Evolutionary conservation across 202 grass and related monocot species (phyloP), one percentile per base, ranked within the genome.

Genomic region (Dendrocalamus latiflorus): DNA sequence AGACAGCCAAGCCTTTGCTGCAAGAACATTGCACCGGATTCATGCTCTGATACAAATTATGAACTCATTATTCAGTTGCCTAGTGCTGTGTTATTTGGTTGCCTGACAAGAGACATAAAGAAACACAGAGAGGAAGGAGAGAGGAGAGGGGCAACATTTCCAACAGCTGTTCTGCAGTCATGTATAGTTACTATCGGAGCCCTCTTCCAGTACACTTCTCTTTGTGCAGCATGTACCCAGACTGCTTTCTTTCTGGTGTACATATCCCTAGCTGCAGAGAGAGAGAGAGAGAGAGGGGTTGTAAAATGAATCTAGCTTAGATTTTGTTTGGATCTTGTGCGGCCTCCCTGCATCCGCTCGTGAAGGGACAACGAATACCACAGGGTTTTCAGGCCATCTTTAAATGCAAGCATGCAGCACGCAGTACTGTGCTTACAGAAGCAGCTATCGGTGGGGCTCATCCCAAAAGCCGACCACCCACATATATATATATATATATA

Each of bases 251-350:
- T 37, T 73, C 47, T 73, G 4, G 22, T 54, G 62, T 68, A 62
- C 87, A 85, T 82, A 68, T 74, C 68, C 58, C 75, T 61, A 78
- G 44, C 75, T 44, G 44, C 75, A 53, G 68, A 54, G 26, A 26
- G 13, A 51, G 30, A 24, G 59, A 50, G 76, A 43, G 43, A 34
- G 51, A 44, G 48, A 24, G 56, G 17, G 8, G 56, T 17, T 50
- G 47, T 53, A 51, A 80, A 67, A 64, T 89, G 83, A 90, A 84
- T 91, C 89, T 86, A 87, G 77, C 74, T 87, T 91, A 65, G 93
- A 96, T 98, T 94, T 95, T 96, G 87, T 91, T 93, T 90, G 89
- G 96, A 99, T 99, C 87, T 83, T 92, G 89, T 86, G 89, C 80
- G 68, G 69, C 47, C 45, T 74, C 90, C 60, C 75, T 86, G 79